phyloP scores from a whole-genome alignment of 371 early-diverging fungal genomes.

The Zychaea mexicana region DNA sequence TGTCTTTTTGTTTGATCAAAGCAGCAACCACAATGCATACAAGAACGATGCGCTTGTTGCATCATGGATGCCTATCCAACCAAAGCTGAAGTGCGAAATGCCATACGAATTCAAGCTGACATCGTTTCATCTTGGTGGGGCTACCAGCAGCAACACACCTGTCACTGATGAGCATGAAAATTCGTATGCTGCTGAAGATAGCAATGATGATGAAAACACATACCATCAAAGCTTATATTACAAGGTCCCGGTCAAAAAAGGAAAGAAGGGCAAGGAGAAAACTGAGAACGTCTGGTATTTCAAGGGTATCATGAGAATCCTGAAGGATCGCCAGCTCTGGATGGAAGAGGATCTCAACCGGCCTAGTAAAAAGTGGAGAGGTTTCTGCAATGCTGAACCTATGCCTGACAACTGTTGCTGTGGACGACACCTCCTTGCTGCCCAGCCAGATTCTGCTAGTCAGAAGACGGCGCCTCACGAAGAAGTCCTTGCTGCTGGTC shows the following conservation, averaged over 20 bases:
- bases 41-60: conserved; percentile 4
- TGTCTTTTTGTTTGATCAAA: conserved; percentile 13
- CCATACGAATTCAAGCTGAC: too few species aligned
- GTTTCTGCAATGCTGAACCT: neutral
- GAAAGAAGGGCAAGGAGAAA: neutral
- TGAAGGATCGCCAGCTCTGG: neutral
- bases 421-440: neutral
- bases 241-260: neutral
- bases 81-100: neutral
- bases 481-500: conserved; percentile 1
- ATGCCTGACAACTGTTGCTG: neutral
- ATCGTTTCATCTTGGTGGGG: too few species aligned
- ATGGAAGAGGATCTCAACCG: neutral
- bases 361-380: neutral
- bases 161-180: too few species aligned
- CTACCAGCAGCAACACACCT: too few species aligned
- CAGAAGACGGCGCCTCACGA: conserved; percentile 1
- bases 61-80: neutral
- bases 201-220: too few species aligned
- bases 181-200: too few species aligned
- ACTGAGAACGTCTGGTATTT: neutral
- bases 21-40: conserved; percentile 7
- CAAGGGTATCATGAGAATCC: conserved; percentile 4
- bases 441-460: neutral
- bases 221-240: neutral